Evolutionary conservation across 1,284 basidiomycete species (phyloP).

Genomic region (Boletus calvinii): DNA sequence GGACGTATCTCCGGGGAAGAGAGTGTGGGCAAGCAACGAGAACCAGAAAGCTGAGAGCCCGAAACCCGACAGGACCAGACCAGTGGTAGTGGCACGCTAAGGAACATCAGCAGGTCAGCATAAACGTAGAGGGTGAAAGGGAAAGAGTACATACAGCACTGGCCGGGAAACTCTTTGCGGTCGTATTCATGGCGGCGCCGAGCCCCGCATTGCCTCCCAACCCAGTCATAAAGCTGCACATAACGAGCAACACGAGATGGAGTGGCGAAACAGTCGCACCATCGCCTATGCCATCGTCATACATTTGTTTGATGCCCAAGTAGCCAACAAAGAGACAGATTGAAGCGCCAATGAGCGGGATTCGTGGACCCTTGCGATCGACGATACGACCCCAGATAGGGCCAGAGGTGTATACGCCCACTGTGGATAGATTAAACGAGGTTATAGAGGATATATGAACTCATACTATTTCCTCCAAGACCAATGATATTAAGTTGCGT

Average conservation of each 20-base stretch:
- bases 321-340: slow-evolving; percentile 62
- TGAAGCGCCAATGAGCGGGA: slow-evolving; percentile 48
- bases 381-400: slow-evolving; percentile 72
- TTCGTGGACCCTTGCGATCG: slow-evolving; percentile 60
- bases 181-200: slow-evolving; percentile 56
- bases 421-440: slow-evolving; percentile 35
- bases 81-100: slow-evolving; percentile 71
- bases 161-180: slow-evolving; percentile 65
- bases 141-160: slow-evolving; percentile 38
- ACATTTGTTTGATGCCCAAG: slow-evolving; percentile 62
- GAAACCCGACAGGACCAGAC: slow-evolving; percentile 78
- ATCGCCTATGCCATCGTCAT: slow-evolving; percentile 45
- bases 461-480: slow-evolving; percentile 60
- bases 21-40: slow-evolving; percentile 60
- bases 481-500: slow-evolving; percentile 77
- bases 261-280: slow-evolving; percentile 21
- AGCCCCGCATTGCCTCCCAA: slow-evolving; percentile 61
- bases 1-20: slow-evolving; percentile 72
- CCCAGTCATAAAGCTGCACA: slow-evolving; percentile 59
- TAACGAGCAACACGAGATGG: slow-evolving; percentile 43
- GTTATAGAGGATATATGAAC: slow-evolving; percentile 8
- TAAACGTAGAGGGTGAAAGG: neutral
- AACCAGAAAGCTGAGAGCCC: slow-evolving; percentile 84
- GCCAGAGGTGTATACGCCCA: slow-evolving; percentile 57
- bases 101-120: neutral